Base-by-base conservation (phyloP, 2,329 filamentous ascomycete species). In the Fusarium piperis region DNA sequence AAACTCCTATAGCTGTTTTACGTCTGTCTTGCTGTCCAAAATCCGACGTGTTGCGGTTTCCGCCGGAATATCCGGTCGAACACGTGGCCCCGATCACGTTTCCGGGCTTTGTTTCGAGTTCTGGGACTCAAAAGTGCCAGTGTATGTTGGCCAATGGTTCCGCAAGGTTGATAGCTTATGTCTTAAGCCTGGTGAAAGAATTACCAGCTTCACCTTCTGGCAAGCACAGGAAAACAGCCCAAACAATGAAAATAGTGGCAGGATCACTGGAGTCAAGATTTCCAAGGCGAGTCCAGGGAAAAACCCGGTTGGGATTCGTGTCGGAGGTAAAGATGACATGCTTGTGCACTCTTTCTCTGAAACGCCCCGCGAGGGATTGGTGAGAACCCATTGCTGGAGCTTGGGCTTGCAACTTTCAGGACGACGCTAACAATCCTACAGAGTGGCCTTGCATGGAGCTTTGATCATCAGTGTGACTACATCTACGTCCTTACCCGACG, bases 31-130 rank as follows among this genome's bases (percentile, higher is more conserved):
- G 3, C 16, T 65, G 26, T 30, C 51, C 8, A 35, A 65, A 10
- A 1, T 66, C 13, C 38, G 33, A 35, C 60, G 56, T 1, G 1
- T 69, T 2, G 39, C 64, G 1, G 10, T 67, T 0, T 69, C 67
- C 1, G 2, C 2, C 6, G 67, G 67, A 1, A 30, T 26, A 18
- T 1, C 4, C 11, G 32, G 35, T 9, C 33, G 30, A 8, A 23
- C 15, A 1, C 59, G 64, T 4, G 28, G 2, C 0, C 11, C 13
- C 6, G 2, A 33, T 2, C 26, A 67, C 1, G 9, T 69, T 15
- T 48, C 64, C 13, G 67, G 67, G 1, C 32, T 69, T 10, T 44
- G 44, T n/a, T 55, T 69, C 16, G 59, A 67, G 3, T 69, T 61
- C 11, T 55, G 56, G 64, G 36, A 20, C 3, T 15, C n/a, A 3